Conservation (phyloP, 495 filamentous ascomycete species). For the Penicillium mononematosum region DNA sequence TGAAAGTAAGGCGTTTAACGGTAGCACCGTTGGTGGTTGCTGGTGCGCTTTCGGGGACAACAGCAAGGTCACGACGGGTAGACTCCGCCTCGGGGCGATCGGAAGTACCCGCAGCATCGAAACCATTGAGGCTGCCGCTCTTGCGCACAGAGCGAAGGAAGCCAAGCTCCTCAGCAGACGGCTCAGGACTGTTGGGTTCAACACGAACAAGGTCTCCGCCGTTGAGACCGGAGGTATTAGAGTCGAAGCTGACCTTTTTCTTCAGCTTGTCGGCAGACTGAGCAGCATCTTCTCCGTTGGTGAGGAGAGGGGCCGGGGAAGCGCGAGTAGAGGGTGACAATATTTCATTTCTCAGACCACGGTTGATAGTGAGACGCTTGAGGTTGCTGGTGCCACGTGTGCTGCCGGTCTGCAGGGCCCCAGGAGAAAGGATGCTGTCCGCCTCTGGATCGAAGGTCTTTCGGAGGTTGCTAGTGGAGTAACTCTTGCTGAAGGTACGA, state of each 20-base stretch:
- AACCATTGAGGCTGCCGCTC: slow-evolving; percentile 46
- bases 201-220: slow-evolving; percentile 47
- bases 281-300: slow-evolving; percentile 47
- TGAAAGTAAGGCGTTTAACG: slow-evolving; percentile 29
- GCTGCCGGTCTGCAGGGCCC: slow-evolving; percentile 73
- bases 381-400: slow-evolving; percentile 63
- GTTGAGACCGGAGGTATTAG: slow-evolving; percentile 42
- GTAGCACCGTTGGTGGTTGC: slow-evolving; percentile 30
- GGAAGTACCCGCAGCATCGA: slow-evolving; percentile 44
- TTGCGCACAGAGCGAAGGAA: slow-evolving; percentile 58
- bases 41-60: slow-evolving; percentile 69
- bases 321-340: slow-evolving; percentile 46
- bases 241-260: slow-evolving; percentile 90
- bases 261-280: slow-evolving; percentile 52
- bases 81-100: slow-evolving; percentile 67
- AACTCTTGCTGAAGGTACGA: slow-evolving; percentile 59
- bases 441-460: slow-evolving; percentile 61
- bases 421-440: slow-evolving; percentile 82
- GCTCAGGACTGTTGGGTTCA: slow-evolving; percentile 50
- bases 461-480: slow-evolving; percentile 66
- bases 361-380: slow-evolving; percentile 88
- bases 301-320: slow-evolving; percentile 43
- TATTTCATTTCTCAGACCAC: slow-evolving; percentile 73
- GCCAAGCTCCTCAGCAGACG: slow-evolving; percentile 64
- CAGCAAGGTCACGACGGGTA: slow-evolving; percentile 69